Percentiles rank a stretch among this genome's conserved stretches.
Evolutionary conservation across 371 early-diverging fungal species (phyloP).

Genomic region (Apophysomyces variabilis): DNA sequence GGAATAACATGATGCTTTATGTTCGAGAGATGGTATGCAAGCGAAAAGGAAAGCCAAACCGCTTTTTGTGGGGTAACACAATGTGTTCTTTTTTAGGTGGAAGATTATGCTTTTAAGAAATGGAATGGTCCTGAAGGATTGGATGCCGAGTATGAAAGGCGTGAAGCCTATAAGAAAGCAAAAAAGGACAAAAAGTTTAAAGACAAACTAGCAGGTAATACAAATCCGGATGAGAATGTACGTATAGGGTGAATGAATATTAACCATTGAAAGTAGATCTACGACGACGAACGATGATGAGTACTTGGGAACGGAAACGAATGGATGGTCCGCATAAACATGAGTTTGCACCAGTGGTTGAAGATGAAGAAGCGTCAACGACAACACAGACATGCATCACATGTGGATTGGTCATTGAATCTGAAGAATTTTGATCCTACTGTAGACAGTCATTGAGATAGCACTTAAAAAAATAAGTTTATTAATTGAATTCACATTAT

Average conservation of each 20-base stretch:
- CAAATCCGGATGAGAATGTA: neutral
- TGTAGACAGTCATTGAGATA: neutral
- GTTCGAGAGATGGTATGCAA: slow-evolving; percentile 74
- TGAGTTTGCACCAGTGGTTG: slow-evolving; percentile 59
- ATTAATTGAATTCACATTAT: neutral
- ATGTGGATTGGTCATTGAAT: slow-evolving; percentile 75
- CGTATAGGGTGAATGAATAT: neutral
- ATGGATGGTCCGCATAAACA: slow-evolving; percentile 77
- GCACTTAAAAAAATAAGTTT: neutral
- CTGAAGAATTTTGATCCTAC: slow-evolving; percentile 68
- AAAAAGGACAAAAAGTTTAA: slow-evolving; percentile 88
- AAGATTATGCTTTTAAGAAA: slow-evolving; percentile 90
- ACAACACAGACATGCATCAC: slow-evolving; percentile 64
- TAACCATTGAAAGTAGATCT: slow-evolving; percentile 55
- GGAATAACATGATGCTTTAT: slow-evolving; percentile 96
- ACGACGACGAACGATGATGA: slow-evolving; percentile 83
- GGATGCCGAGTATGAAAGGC: slow-evolving; percentile 87
- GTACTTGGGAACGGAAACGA: slow-evolving; percentile 71
- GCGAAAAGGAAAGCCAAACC: neutral
- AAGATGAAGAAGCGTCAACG: slow-evolving; percentile 50
- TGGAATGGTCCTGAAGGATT: slow-evolving; percentile 90
- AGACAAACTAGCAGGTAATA: slow-evolving; percentile 66
- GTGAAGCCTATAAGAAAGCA: slow-evolving; percentile 79
- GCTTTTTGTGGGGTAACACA: neutral
- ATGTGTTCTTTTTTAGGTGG: slow-evolving; percentile 59